A percentile compares a stretch with the other conserved stretches of the same genome.
These are phyloP conservation scores for Penstemon barbatus DNA, from an alignment of 257 asterid species.

Conservation along the genomic window DNA sequence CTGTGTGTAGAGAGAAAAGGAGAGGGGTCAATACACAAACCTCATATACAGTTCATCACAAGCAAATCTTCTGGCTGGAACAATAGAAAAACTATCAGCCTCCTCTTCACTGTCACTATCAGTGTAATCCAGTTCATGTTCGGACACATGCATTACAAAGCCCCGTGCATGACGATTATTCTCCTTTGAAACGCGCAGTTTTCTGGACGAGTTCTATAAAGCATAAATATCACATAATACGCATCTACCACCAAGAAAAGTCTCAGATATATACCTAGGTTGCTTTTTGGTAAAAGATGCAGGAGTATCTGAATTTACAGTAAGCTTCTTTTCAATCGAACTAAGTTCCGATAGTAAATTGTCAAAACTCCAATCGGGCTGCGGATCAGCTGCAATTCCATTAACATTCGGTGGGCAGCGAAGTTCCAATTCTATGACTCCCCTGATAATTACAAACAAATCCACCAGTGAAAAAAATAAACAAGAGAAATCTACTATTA, in stretches of 20 bases:
- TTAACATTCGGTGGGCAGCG: constrained; percentile 45
- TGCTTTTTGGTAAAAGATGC: constrained; percentile 45
- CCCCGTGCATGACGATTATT: constrained; percentile 35
- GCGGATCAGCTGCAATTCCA: constrained; percentile 69
- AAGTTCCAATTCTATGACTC: constrained; percentile 46
- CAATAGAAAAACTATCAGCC: constrained; percentile 30
- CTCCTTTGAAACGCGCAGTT: constrained; percentile 40
- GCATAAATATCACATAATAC: constrained; percentile 18
- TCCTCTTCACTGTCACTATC: constrained; percentile 48
- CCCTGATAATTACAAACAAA: constrained; percentile 44
- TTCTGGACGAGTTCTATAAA: constrained; percentile 37
- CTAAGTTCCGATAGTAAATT: constrained; percentile 61
- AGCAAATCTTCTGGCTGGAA: constrained; percentile 51
- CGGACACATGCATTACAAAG: constrained; percentile 59
- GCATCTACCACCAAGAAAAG: background rate
- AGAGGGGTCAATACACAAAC: constrained; percentile 34
- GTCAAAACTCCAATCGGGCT: constrained; percentile 84
- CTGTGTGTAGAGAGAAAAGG: no score
- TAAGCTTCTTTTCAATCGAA: constrained; percentile 48
- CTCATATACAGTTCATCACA: constrained; percentile 60
- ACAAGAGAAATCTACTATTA: constrained; percentile 20
- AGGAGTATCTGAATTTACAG: constrained; percentile 34
- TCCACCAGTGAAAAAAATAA: background rate
- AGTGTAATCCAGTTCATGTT: constrained; percentile 36
- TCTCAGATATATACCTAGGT: constrained; percentile 45